Base-by-base conservation (phyloP, 352 stramenopile species). In the Thalassiosira exigua region DNA sequence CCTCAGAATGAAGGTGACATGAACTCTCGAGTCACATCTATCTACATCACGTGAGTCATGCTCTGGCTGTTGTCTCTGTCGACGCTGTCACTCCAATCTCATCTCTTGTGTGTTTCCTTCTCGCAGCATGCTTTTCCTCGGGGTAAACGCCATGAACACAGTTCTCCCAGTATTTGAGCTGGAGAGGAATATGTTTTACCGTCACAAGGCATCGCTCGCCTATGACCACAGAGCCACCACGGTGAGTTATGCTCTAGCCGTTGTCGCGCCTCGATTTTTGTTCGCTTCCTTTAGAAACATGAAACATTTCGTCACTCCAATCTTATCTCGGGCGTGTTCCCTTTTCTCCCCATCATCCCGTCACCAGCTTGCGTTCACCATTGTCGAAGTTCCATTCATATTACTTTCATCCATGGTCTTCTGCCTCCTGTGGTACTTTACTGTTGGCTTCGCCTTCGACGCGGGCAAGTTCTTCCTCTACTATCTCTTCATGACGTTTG, bases 151-250 rank as follows among this genome's bases (percentile, higher is more conserved):
- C 19, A 81, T 75, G 41, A 76, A 54, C 19, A 72, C 72, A 53
- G 70, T 44, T 7, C 68, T 84, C 39, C 46, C 17, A 26, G 46
- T 30, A 4, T 22, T 29, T 4, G 9, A 26, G 9, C 24, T 5
- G 5, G 17, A 26, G 24, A 93, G 95, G 52, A 86, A 92, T 39
- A 85, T 94, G 4, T 98, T 97, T 81, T 98, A 98, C 83, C 90
- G 94, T 24, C 95, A 98, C 69, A 90, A 91, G 24, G 89, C 93
- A 0, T 89, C 92, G n/a, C 88, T 95, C 64, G 97, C 96, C 68
- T 96, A 98, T 74, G 93, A 92, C 3, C 90, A 95, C 53, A 75
- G 92, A 4, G 90, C 93, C 77, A 95, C 97, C 19, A 91, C 90
- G 48, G 72, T 96, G 29, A 92, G 88, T 30, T 84, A 92, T 30